These are phyloP conservation scores for Hymenoscyphus fructigenus DNA, from an alignment of 2,329 filamentous ascomycete genomes.

Conservation along the genomic window DNA sequence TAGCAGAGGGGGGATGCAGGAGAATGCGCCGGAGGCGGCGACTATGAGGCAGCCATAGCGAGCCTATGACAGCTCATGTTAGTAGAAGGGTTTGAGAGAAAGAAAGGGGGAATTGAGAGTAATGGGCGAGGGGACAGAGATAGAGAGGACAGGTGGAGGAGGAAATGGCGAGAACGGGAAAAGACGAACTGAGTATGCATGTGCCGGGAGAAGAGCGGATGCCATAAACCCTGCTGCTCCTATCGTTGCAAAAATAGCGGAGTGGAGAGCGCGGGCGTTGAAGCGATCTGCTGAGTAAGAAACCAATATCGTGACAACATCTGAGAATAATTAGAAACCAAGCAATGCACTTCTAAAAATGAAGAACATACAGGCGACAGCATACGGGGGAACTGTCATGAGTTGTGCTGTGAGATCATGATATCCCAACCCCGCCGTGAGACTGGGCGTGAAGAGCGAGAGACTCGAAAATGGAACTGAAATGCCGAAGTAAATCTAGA, in stretches of 20 bases:
- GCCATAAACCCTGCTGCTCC: conserved; percentile 59
- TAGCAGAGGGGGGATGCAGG: conserved; percentile 63
- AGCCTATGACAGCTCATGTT: conserved; percentile 29
- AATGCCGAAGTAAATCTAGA: conserved; percentile 46
- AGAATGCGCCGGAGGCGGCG: conserved; percentile 64
- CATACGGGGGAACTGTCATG: conserved; percentile 66
- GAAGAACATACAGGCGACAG: conserved; percentile 49
- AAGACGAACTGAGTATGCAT: conserved; percentile 49
- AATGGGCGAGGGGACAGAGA: too few species aligned
- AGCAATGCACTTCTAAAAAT: not conserved
- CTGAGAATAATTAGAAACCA: conserved; percentile 12
- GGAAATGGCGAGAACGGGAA: not conserved
- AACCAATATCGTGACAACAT: conserved; percentile 46
- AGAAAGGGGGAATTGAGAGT: too few species aligned
- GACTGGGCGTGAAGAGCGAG: conserved; percentile 62
- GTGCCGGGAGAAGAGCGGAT: conserved; percentile 61
- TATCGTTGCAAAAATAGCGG: conserved; percentile 48
- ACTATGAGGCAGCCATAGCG: conserved; percentile 72
- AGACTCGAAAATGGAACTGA: conserved; percentile 58
- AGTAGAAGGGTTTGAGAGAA: not conserved
- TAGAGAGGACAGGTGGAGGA: too few species aligned
- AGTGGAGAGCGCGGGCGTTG: conserved; percentile 55
- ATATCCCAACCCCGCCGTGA: conserved; percentile 57
- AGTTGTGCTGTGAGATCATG: conserved; percentile 60
- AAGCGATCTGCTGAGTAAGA: conserved; percentile 64